Conservation (phyloP, 2,329 filamentous ascomycete species). For the Elsinoe perseae region DNA sequence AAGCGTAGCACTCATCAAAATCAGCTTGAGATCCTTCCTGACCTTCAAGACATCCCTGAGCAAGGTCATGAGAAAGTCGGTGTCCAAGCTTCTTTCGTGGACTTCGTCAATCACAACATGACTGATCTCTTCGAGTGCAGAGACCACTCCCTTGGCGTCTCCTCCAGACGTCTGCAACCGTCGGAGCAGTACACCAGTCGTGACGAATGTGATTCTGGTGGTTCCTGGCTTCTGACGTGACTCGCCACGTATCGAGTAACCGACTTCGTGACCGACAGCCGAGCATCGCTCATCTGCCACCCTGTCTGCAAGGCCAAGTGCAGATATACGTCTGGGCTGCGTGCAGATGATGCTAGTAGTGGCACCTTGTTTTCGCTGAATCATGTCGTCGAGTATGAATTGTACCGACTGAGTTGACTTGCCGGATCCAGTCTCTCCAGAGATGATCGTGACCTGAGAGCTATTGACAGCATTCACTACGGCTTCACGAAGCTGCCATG, state of each 20-base stretch:
- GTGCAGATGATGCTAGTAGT: constrained; percentile 89
- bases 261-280: constrained; percentile 75
- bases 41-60: constrained; percentile 70
- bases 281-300: constrained; percentile 87
- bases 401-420: constrained; percentile 97
- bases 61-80: constrained; percentile 84
- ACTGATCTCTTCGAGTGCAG: constrained; percentile 79
- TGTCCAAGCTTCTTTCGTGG: constrained; percentile 89
- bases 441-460: constrained; percentile 90
- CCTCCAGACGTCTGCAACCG: constrained; percentile 86
- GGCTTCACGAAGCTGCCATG: constrained; percentile 72
- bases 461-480: constrained; percentile 68
- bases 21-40: constrained; percentile 73
- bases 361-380: constrained; percentile 63
- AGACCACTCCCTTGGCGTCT: constrained; percentile 67
- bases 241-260: constrained; percentile 86
- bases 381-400: constrained; percentile 88
- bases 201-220: constrained; percentile 92
- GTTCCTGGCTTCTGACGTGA: constrained; percentile 61
- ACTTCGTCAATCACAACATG: constrained; percentile 96
- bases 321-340: constrained; percentile 88
- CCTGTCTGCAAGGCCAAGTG: constrained; percentile 84
- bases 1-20: constrained; percentile 93
- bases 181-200: constrained; percentile 83
- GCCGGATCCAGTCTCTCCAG: constrained; percentile 91